These are phyloP conservation scores for Rhytidhysteron rufulum DNA, from an alignment of 2,329 filamentous ascomycete species.

Conservation along the genomic window DNA sequence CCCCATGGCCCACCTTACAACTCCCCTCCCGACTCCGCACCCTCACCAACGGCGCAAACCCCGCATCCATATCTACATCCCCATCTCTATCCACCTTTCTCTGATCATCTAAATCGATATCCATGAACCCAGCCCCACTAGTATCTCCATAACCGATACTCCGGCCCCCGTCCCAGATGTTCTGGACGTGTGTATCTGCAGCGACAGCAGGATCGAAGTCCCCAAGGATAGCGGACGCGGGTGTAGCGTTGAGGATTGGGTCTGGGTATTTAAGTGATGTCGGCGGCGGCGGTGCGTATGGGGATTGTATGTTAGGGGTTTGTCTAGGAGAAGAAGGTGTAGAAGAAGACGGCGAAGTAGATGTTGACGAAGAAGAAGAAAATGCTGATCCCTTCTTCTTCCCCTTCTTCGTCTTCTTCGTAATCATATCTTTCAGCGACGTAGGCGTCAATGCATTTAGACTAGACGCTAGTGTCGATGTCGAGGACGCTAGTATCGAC, in stretches of 20 bases:
- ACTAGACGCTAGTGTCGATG: neutral
- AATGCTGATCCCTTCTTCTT: neutral
- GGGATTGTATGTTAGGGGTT: no score
- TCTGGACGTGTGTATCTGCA: conserved; percentile 1
- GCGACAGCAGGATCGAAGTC: conserved; percentile 7
- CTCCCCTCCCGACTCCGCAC: conserved; percentile 16
- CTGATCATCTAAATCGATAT: neutral
- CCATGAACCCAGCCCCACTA: neutral
- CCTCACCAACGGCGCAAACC: conserved; percentile 15
- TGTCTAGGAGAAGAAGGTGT: no score
- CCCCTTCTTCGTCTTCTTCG: conserved; percentile 7
- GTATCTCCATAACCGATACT: no score
- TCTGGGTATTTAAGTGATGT: conserved; percentile 3
- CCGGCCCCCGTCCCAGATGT: no score
- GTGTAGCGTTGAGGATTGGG: neutral
- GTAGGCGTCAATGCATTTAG: neutral
- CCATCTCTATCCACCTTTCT: no score
- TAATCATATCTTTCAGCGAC: conserved; percentile 9
- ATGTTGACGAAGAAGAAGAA: no score
- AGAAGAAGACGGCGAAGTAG: no score
- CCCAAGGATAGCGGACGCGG: neutral
- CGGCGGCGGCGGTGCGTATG: no score
- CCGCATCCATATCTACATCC: no score
- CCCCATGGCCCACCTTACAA: no score
- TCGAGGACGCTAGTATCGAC: neutral